Percentiles rank a stretch among this genome's conserved stretches.
phyloP scores from a whole-genome alignment of 2,329 filamentous ascomycete genomes.

The Pyrenophora graminea region DNA sequence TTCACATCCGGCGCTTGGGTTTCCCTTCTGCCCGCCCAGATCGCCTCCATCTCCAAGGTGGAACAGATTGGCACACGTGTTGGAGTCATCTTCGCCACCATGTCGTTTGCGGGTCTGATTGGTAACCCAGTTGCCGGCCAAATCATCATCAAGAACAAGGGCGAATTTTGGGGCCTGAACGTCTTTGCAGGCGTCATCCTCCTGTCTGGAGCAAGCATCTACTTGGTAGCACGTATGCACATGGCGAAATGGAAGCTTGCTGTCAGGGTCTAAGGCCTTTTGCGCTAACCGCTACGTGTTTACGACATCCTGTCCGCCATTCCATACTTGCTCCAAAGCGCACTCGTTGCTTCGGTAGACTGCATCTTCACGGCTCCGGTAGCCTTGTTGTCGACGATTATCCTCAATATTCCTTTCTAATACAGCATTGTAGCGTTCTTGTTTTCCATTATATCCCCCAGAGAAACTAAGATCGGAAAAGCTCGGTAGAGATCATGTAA shows the following conservation, averaged over 20 bases:
- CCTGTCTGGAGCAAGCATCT: slow-evolving; percentile 47
- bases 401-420: too few relatives aligned
- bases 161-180: slow-evolving; percentile 63
- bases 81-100: slow-evolving; percentile 55
- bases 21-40: slow-evolving; percentile 51
- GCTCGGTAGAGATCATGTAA: too few relatives aligned
- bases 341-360: too few relatives aligned
- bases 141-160: slow-evolving; percentile 56
- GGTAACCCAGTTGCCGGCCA: slow-evolving; percentile 55
- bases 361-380: too few relatives aligned
- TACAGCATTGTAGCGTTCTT: too few relatives aligned
- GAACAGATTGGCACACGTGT: slow-evolving; percentile 61
- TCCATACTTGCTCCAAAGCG: too few relatives aligned
- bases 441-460: too few relatives aligned
- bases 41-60: slow-evolving; percentile 50
- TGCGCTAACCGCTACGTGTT: background rate
- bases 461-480: too few relatives aligned
- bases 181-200: slow-evolving; percentile 66
- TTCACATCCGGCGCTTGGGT: slow-evolving; percentile 59
- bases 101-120: slow-evolving; percentile 52
- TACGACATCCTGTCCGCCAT: too few relatives aligned
- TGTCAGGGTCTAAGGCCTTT: background rate
- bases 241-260: slow-evolving; percentile 31
- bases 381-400: too few relatives aligned
- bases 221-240: slow-evolving; percentile 33